These are phyloP conservation scores for Podospora bellae-mahoneyi DNA, from an alignment of 495 filamentous ascomycete species.

Conservation along the genomic window DNA sequence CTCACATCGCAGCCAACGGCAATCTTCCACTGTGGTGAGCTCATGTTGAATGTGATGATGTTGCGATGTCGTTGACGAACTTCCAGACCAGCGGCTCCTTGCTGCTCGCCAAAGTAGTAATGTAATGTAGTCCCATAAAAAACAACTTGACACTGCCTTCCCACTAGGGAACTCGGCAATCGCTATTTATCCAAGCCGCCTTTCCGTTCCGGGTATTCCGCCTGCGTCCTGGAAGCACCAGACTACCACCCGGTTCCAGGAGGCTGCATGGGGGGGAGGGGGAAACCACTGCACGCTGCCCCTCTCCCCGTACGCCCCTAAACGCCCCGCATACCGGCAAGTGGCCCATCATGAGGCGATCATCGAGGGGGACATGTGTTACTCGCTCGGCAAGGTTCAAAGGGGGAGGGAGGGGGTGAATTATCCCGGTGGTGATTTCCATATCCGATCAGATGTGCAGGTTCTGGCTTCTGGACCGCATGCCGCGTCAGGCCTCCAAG, in stretches of 20 bases:
- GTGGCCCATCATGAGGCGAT: constrained; percentile 22
- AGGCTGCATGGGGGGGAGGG: constrained; percentile 15
- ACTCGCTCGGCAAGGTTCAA: not conserved
- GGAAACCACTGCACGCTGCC: constrained; percentile 24
- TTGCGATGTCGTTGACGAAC: constrained; percentile 9
- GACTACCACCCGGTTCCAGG: constrained; percentile 16
- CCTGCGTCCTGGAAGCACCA: constrained; percentile 14
- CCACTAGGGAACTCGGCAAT: constrained; percentile 1
- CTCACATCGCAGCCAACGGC: constrained; percentile 48
- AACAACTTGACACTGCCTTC: constrained; percentile 20
- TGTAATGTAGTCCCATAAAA: constrained; percentile 15
- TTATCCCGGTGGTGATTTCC: constrained; percentile 9
- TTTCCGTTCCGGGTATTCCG: constrained; percentile 32
- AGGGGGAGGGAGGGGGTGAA: not conserved
- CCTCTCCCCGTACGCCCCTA: constrained; percentile 23
- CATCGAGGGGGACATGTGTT: constrained; percentile 9
- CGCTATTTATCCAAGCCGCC: constrained; percentile 36
- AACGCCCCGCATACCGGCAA: constrained; percentile 25
- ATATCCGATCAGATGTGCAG: not conserved
- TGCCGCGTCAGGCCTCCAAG: not conserved
- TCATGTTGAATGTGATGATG: constrained; percentile 27
- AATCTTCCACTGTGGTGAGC: constrained; percentile 45
- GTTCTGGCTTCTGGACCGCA: not conserved
- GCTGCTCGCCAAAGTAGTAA: constrained; percentile 16
- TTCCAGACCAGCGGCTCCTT: constrained; percentile 6